Evolutionary conservation across 2,329 filamentous ascomycete genomes (phyloP), one percentile per base, ranked within the genome.

Genomic region (Claviceps sorghi): DNA sequence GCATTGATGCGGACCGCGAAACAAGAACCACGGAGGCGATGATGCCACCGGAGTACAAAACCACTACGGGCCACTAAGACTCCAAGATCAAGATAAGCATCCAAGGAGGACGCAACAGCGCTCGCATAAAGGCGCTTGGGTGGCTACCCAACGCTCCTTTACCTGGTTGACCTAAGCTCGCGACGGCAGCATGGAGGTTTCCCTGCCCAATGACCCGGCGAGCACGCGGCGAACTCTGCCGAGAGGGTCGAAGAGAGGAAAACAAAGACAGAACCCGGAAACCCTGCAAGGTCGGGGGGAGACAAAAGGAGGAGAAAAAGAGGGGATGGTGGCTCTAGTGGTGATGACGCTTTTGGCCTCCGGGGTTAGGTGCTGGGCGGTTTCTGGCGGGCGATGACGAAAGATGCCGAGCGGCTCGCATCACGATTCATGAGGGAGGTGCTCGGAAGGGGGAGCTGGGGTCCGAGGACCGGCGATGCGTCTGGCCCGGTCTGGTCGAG

Each of bases 321-420:
- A 22, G 41, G 13, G 19, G 19, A n/a, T 9, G 41, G 15, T 15
- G 13, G 6, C 13, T 21, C 22, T 26, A 4, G 5, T 26, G 26
- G 3, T 26, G 41, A 26, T 49, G 15, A 40, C 22, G 48, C 48
- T 15, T 17, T 13, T 21, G 48, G 17, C n/a, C 9, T 43, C 19
- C 21, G 3, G 21, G 13, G 11, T 43, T 43, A 26, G 21, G 41
- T 43, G 41, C 41, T 43, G 41, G 11, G 41, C 41, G 21, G 21
- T 22, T n/a, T 10, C 8, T 45, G 22, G 11, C n/a, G 32, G n/a
- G 30, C 29, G n/a, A 53, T 53, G 48, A 53, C 52, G 52, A 53
- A 49, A 50, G 42, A 34, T n/a, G 19, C 9, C 34, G 32, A 22
- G 48, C n/a, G 34, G 32, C 32, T 49, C 41, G 34, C 48, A 45